Conservation (phyloP, 2,329 filamentous ascomycete genomes). For the Penicillium griseofulvum region DNA sequence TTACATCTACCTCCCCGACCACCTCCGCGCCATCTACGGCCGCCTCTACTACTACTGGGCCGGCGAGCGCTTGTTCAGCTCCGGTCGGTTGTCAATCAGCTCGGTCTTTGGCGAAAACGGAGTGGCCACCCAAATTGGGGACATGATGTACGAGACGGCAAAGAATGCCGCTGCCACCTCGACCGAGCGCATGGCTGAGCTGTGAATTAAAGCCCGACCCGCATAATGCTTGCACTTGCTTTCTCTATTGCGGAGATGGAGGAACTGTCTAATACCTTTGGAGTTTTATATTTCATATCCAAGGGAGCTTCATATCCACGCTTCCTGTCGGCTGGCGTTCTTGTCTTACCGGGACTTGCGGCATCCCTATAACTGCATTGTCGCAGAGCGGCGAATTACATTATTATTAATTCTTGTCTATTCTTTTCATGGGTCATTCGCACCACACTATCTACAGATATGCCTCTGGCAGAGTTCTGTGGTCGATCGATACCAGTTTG, state of each 20-base stretch:
- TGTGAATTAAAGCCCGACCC: conserved; percentile 22
- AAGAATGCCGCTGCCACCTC: conserved; percentile 44
- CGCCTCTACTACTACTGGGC: conserved; percentile 94
- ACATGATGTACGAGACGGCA: conserved; percentile 50
- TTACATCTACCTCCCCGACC: conserved; percentile 89
- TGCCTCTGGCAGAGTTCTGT: conserved; percentile 8
- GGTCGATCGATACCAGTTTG: conserved; percentile 12
- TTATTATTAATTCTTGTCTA: conserved; percentile 10
- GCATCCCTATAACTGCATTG: conserved; percentile 10
- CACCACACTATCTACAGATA: not conserved
- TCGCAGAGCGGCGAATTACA: conserved; percentile 5
- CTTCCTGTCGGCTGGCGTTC: conserved; percentile 25
- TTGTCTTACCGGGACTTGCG: conserved; percentile 11
- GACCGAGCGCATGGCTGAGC: conserved; percentile 30
- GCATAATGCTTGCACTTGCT: conserved; percentile 3
- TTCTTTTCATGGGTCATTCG: not conserved
- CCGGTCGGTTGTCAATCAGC: conserved; percentile 32
- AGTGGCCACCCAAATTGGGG: conserved; percentile 32
- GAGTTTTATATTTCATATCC: not conserved
- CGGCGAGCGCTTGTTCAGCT: conserved; percentile 60
- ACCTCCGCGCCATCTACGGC: conserved; percentile 75
- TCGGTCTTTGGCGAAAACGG: conserved; percentile 31
- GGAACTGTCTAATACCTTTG: not conserved
- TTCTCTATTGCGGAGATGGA: not conserved
- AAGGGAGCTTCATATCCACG: conserved; percentile 9